Base-by-base conservation (phyloP, 495 filamentous ascomycete genomes). In the Tuber umbilicatum region DNA sequence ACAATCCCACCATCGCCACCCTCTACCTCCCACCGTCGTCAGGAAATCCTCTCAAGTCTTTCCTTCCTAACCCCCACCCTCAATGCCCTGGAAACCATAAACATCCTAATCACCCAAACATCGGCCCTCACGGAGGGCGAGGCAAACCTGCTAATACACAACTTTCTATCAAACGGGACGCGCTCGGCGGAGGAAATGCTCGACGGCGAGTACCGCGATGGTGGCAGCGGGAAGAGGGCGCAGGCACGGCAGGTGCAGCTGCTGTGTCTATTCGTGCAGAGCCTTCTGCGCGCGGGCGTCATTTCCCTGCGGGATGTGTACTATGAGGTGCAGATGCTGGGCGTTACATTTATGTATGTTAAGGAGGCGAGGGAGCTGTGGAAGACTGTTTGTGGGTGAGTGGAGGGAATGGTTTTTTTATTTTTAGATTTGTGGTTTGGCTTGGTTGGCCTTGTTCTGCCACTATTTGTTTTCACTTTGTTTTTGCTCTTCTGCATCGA, bases 271-370 rank as follows among this genome's bases (percentile, higher is more conserved):
- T 86, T 85, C 69, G 78, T 86, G 38, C 79, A 79, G 39, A 84
- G 82, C 55, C 64, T 86, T 41, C 38, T 86, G 6, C 71, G 81
- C 21, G 82, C 75, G 45, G 81, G 75, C 0, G 73, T 83, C 16
- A 73, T 86, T 0, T 74, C 71, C 27, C 72, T 77, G 0, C 76
- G 82, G 55, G 81, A 83, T n/a, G 78, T 85, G 41, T 84, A 79
- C 70, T 86, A 83, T 68, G 84, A 85, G 72, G 82, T 86, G 41
- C 81, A 84, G 74, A 84, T 85, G 78, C 72, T 86, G 69, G 83
- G 84, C 16, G 83, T 85, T 23, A 78, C 83, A 55, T 87, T 85
- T 73, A 83, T 85, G 60, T 86, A 83, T 74, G 74, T 83, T 74
- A 83, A 82, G 76, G 81, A 80, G 70, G 82, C 78, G 31, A 78